These are phyloP conservation scores for Adiantum capillusveneris DNA, from an alignment of 75 land plant species.

Conservation along the genomic window DNA sequence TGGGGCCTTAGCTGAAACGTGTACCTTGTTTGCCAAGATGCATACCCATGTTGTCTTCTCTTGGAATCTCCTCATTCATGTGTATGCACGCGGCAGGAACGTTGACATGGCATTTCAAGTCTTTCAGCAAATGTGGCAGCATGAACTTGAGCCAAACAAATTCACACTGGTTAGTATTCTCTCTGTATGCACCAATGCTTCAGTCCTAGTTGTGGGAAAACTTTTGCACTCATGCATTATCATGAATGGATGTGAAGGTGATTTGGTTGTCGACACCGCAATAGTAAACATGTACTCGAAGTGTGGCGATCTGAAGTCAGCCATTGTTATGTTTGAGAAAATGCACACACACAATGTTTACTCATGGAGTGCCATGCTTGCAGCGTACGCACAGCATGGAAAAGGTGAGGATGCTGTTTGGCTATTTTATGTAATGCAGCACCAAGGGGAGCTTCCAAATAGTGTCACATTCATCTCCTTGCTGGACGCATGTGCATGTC, in stretches of 20 bases:
- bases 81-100: no score
- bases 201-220: no score
- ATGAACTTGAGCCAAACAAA: no score
- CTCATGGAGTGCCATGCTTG: slow-evolving; percentile 18
- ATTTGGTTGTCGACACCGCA: slow-evolving; percentile 6
- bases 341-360: slow-evolving; percentile 11
- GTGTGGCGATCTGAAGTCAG: slow-evolving; percentile 12
- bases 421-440: slow-evolving; percentile 4
- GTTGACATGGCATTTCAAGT: no score
- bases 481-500: slow-evolving; percentile 14
- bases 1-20: no score
- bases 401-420: slow-evolving; percentile 8
- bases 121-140: no score
- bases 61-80: no score
- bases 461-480: slow-evolving; percentile 9
- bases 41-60: no score
- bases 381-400: slow-evolving; percentile 15
- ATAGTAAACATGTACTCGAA: slow-evolving; percentile 15
- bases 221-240: no score
- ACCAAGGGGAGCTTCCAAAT: slow-evolving; percentile 8
- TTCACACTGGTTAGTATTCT: no score
- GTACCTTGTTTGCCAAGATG: no score
- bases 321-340: slow-evolving; percentile 8
- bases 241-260: slow-evolving; percentile 7
- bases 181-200: no score